Percentiles rank a stretch among this genome's conserved stretches.
Conservation (phyloP, 1,139 yeast genomes). For the Geotrichum cucujoidarum region DNA sequence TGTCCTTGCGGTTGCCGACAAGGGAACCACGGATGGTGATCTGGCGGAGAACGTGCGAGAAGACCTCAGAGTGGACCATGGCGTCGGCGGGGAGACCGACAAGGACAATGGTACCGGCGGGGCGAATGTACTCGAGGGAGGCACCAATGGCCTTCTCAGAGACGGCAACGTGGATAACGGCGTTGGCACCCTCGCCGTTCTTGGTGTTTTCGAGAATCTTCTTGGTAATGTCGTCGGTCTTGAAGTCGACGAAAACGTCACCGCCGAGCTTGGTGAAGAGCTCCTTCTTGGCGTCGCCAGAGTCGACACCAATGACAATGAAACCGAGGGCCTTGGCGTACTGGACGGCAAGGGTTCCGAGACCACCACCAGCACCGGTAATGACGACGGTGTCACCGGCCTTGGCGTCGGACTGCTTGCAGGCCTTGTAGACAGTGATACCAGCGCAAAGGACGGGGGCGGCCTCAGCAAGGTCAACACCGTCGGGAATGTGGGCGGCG, state of each 20-base stretch:
- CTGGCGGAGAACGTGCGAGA: slow-evolving; percentile 52
- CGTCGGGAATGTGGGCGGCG: slow-evolving; percentile 65
- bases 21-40: slow-evolving; percentile 58
- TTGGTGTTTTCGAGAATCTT: slow-evolving; percentile 44
- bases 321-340: slow-evolving; percentile 71
- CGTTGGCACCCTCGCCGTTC: slow-evolving; percentile 57
- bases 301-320: slow-evolving; percentile 65
- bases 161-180: slow-evolving; percentile 66
- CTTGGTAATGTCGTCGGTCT: slow-evolving; percentile 37
- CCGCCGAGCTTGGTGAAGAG: slow-evolving; percentile 56
- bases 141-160: slow-evolving; percentile 60
- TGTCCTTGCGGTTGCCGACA: slow-evolving; percentile 68
- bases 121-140: slow-evolving; percentile 58
- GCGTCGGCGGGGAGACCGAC: slow-evolving; percentile 73
- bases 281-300: slow-evolving; percentile 57
- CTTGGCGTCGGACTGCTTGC: slow-evolving; percentile 54
- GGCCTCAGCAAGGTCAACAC: slow-evolving; percentile 59
- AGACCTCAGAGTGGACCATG: slow-evolving; percentile 47
- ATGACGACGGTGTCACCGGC: slow-evolving; percentile 72
- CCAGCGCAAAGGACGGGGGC: slow-evolving; percentile 76
- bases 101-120: slow-evolving; percentile 64
- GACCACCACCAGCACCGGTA: slow-evolving; percentile 77
- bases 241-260: slow-evolving; percentile 60
- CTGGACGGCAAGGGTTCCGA: slow-evolving; percentile 69
- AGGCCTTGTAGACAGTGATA: slow-evolving; percentile 70